A percentile compares a stretch with the other conserved stretches of the same genome.
Conservation (phyloP, 2,329 filamentous ascomycete genomes). For the Sordariomycetes sp. region DNA sequence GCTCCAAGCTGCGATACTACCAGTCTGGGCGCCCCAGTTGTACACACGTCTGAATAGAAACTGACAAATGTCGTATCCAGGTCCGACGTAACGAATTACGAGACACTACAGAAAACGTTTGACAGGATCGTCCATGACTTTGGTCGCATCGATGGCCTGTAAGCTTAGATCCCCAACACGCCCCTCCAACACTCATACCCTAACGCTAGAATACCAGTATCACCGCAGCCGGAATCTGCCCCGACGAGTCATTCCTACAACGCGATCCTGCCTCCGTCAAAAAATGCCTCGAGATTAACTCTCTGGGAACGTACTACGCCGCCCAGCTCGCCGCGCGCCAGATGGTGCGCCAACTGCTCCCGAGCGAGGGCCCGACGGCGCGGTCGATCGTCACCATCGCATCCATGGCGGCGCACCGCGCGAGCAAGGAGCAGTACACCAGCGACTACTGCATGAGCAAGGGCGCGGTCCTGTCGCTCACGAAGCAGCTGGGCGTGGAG, state of each 20-base stretch:
- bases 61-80: background rate
- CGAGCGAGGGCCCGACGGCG: constrained; percentile 8
- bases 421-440: constrained; percentile 17
- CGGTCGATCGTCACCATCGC: constrained; percentile 21
- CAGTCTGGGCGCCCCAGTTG: background rate
- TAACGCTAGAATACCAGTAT: constrained; percentile 7
- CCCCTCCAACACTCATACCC: background rate
- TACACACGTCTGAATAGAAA: background rate
- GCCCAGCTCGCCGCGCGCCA: constrained; percentile 21
- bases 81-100: constrained; percentile 12
- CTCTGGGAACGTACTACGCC: constrained; percentile 21
- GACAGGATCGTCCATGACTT: constrained; percentile 10
- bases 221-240: constrained; percentile 16
- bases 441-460: constrained; percentile 34
- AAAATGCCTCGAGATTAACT: constrained; percentile 16
- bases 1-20: constrained; percentile 5
- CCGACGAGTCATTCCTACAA: constrained; percentile 16
- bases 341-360: constrained; percentile 17
- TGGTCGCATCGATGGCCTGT: constrained; percentile 12
- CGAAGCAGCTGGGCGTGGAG: constrained; percentile 24
- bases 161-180: background rate
- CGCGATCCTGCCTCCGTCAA: constrained; percentile 13
- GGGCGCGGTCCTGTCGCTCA: constrained; percentile 32
- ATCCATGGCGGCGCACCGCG: constrained; percentile 18
- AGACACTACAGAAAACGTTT: constrained; percentile 10